These are phyloP conservation scores for Myrica gale DNA, from an alignment of 306 rosid species.

Conservation along the genomic window DNA sequence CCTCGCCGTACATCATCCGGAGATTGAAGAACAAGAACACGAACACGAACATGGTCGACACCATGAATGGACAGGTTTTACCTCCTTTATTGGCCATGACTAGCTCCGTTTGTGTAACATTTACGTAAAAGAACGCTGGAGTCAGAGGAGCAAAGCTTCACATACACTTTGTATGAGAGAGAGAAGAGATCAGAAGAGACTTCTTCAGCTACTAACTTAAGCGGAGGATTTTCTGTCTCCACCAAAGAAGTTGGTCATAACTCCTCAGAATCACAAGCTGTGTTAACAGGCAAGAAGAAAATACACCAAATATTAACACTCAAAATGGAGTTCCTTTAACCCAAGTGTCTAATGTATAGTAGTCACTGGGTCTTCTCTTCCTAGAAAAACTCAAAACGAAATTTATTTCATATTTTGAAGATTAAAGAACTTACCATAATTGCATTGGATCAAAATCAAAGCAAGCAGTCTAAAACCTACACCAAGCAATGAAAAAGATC, in stretches of 20 bases:
- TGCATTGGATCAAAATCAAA: not conserved
- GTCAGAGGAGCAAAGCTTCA: not conserved
- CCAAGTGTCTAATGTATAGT: not conserved
- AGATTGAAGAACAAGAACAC: slow-evolving; percentile 36
- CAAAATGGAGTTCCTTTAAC: slow-evolving; percentile 8
- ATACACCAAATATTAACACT: slow-evolving; percentile 25
- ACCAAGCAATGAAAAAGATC: not conserved
- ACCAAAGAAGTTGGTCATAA: slow-evolving; percentile 22
- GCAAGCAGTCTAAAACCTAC: slow-evolving; percentile 2
- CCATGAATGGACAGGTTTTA: slow-evolving; percentile 18
- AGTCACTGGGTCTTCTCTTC: no score
- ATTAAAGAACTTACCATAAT: not conserved
- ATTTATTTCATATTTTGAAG: no score
- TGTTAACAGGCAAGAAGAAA: slow-evolving; percentile 29
- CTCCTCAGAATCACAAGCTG: slow-evolving; percentile 59
- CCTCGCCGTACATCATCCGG: slow-evolving; percentile 41
- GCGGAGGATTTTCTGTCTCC: slow-evolving; percentile 10
- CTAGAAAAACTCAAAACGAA: no score
- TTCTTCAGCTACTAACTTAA: slow-evolving; percentile 14
- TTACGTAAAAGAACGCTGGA: slow-evolving; percentile 5
- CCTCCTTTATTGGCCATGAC: slow-evolving; percentile 54
- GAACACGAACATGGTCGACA: slow-evolving; percentile 34
- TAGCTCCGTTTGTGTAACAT: slow-evolving; percentile 1
- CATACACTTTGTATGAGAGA: not conserved
- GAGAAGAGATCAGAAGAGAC: not conserved